Evolutionary conservation across 2,329 filamentous ascomycete species (phyloP), one percentile per base, ranked within the genome.

Genomic region (Clarireedia homoeocarpa): DNA sequence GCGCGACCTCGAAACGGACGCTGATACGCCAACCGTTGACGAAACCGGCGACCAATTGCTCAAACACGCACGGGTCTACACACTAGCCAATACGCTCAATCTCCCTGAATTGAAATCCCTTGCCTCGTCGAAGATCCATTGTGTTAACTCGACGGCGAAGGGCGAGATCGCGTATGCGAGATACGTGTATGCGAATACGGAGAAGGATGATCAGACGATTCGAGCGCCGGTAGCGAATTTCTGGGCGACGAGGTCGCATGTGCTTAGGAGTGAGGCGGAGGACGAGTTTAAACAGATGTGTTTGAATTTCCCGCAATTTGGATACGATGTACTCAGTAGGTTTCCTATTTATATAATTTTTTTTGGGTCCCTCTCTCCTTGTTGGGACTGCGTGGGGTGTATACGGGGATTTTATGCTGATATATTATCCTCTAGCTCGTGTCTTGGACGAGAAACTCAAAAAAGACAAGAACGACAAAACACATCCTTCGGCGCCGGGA

Each of bases 131-230:
- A 96, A 96, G 77, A 96, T 96, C 66, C 90, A 96, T 76, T 89
- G 89, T 70, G 88, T 95, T 66, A 86, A 91, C 68, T 89, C 86
- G 46, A 95, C 88, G 0, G 89, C 90, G 38, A 86, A 86, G 73
- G 91, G 90, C 71, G 91, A 96, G 76, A 91, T 96, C 67, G 83
- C 85, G 26, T 96, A 96, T 71, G 91, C 91, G 7, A 84, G 90
- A 70, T 96, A 91, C 74, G 88, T 95, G 34, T 96, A 96, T 75
- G 83, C 82, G 59, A 83, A 89, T 72, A 94, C 88, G 10, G 71
- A 74, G 54, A 72, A 77, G 49, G 82, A 87, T 59, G 89, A 95
- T 71, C 75, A 73, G 12, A 82, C 81, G 2, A 89, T 95, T 65
- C 84, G 91, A 63, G 87, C 83, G 61, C 90, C 91, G 1, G 84